A percentile compares a stretch with the other conserved stretches of the same genome.
Conservation (phyloP, 1,139 yeast species). For the Tardiomyces digboiensis region DNA sequence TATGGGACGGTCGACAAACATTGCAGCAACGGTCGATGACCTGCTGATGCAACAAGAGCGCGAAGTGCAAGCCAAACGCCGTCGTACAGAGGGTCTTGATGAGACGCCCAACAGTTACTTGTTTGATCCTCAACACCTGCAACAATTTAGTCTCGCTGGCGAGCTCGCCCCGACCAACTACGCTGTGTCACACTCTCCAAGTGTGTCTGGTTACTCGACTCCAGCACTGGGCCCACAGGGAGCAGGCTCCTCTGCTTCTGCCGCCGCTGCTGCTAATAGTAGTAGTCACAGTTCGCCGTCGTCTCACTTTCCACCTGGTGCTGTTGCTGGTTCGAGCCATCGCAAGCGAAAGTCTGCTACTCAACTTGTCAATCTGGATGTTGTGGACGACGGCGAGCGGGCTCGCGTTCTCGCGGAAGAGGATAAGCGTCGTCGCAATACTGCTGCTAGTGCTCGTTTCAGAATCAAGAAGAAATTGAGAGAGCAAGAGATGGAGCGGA, state of each 20-base stretch:
- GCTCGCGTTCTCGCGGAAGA: constrained; percentile 32
- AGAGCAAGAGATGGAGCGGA: constrained; percentile 76
- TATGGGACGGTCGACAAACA: constrained; percentile 33
- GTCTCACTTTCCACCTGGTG: neutral
- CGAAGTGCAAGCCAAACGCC: constrained; percentile 22
- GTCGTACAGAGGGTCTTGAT: constrained; percentile 7
- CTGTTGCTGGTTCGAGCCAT: neutral
- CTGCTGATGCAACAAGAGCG: constrained; percentile 31
- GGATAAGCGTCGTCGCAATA: constrained; percentile 64
- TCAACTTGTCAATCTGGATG: neutral
- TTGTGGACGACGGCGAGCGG: neutral
- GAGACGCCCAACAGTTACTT: constrained; percentile 5
- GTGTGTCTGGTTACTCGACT: neutral
- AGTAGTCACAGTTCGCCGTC: neutral
- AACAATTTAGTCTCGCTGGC: constrained; percentile 18
- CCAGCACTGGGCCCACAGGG: constrained; percentile 1
- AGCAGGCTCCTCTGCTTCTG: neutral
- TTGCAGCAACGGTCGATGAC: constrained; percentile 32
- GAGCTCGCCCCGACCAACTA: constrained; percentile 14
- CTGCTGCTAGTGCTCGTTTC: constrained; percentile 77
- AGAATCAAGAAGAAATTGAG: constrained; percentile 72
- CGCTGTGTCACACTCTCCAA: neutral
- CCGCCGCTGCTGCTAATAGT: neutral
- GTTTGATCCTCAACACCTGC: constrained; percentile 14
- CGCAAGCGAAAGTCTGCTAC: neutral